These are phyloP conservation scores for Nicotiana undulata DNA, from an alignment of 257 asterid species.

Conservation along the genomic window DNA sequence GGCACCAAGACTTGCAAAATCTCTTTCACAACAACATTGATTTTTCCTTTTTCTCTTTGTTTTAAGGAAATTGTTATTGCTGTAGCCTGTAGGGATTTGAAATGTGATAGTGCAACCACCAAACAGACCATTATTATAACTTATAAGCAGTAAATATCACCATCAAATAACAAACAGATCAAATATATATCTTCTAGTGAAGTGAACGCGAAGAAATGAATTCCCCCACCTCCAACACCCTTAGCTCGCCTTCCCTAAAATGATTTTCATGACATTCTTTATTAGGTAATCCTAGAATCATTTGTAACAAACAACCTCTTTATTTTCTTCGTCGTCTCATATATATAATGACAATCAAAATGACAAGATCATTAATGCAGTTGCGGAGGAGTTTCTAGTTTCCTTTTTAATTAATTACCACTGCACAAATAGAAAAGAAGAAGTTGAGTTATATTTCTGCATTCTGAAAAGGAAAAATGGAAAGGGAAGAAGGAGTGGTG, in stretches of 20 bases:
- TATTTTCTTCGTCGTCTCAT: background rate
- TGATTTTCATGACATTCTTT: slow-evolving; percentile 9
- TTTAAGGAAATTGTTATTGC: background rate
- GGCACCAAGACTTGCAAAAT: background rate
- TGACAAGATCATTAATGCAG: background rate
- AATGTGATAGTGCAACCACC: slow-evolving; percentile 54
- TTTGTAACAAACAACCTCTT: slow-evolving; percentile 7
- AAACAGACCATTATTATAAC: background rate
- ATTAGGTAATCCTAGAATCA: slow-evolving; percentile 6
- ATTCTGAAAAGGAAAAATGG: slow-evolving; percentile 18
- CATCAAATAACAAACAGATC: slow-evolving; percentile 52
- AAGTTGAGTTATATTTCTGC: background rate
- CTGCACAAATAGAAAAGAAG: background rate
- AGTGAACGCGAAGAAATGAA: slow-evolving; percentile 89
- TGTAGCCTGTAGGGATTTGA: background rate
- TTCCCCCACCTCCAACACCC: slow-evolving; percentile 13
- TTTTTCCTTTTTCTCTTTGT: background rate
- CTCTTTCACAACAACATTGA: background rate
- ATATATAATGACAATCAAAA: background rate
- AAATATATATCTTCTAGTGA: slow-evolving; percentile 33
- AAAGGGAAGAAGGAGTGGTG: slow-evolving; percentile 54
- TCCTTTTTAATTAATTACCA: background rate
- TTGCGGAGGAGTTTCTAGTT: background rate
- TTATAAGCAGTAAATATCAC: slow-evolving; percentile 26
- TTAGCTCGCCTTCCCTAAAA: slow-evolving; percentile 12